Evolutionary conservation across 306 rosid species (phyloP).

Genomic region (Sechiopsis laciniata): DNA sequence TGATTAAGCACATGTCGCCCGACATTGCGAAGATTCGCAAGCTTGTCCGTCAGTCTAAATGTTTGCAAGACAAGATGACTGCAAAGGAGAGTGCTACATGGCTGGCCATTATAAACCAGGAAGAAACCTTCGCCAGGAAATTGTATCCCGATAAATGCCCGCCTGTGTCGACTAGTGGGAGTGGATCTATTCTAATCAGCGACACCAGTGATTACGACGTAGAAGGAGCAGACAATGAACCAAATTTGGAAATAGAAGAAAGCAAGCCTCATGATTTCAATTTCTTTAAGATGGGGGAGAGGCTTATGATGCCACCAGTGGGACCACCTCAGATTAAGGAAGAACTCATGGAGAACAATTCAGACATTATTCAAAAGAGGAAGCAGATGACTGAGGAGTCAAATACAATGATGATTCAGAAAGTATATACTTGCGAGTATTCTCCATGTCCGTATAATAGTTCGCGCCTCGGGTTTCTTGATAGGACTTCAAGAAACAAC

Average conservation of each 20-base stretch:
- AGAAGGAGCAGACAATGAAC: conserved; percentile 37
- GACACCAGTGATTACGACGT: conserved; percentile 46
- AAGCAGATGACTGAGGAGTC: conserved; percentile 33
- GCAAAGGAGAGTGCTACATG: conserved; percentile 64
- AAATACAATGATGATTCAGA: conserved; percentile 24
- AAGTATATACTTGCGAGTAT: conserved; percentile 37
- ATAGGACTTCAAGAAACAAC: conserved; percentile 38
- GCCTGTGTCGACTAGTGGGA: conserved; percentile 26
- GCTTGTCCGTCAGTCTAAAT: conserved; percentile 48
- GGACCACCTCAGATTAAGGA: conserved; percentile 32
- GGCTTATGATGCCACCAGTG: conserved; percentile 18
- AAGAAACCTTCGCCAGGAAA: conserved; percentile 42
- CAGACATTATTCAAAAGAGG: conserved; percentile 33
- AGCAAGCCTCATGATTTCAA: conserved; percentile 30
- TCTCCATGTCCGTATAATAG: conserved; percentile 35
- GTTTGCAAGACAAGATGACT: conserved; percentile 61
- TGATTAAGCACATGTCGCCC: conserved; percentile 63
- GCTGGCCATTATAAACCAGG: conserved; percentile 49
- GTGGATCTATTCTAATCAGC: conserved; percentile 31
- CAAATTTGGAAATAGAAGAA: conserved; percentile 31
- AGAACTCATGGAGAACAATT: conserved; percentile 30
- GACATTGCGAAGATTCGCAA: conserved; percentile 44
- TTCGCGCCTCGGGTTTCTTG: conserved; percentile 36
- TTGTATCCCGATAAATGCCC: conserved; percentile 43
- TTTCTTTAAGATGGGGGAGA: conserved; percentile 29